These are phyloP conservation scores for Mallotus japonicus DNA, from an alignment of 441 rosid genomes.

Conservation along the genomic window DNA sequence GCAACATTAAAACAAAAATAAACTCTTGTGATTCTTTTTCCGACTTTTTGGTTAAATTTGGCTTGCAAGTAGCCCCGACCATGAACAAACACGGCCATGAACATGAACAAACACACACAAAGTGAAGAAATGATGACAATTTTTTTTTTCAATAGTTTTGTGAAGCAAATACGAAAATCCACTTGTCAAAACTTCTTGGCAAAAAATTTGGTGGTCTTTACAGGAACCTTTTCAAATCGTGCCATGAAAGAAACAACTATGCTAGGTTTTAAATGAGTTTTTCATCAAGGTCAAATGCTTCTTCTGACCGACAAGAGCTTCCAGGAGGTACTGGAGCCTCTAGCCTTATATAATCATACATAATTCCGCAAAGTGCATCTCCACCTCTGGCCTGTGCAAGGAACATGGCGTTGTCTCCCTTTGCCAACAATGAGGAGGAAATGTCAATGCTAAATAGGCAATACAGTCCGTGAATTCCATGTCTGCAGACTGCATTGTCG, in stretches of 20 bases:
- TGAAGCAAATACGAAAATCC: background rate
- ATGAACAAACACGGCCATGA: too few relatives aligned
- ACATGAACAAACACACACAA: too few relatives aligned
- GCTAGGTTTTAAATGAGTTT: background rate
- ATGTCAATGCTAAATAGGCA: constrained; percentile 26
- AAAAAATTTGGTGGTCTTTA: background rate
- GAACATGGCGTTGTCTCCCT: constrained; percentile 40
- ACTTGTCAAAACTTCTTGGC: background rate
- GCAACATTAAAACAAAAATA: too few relatives aligned
- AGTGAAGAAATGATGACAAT: too few relatives aligned
- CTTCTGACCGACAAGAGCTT: constrained; percentile 2
- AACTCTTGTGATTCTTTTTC: too few relatives aligned
- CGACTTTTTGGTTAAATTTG: too few relatives aligned
- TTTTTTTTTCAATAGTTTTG: background rate
- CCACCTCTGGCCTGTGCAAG: constrained; percentile 31
- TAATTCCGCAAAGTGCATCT: constrained; percentile 31
- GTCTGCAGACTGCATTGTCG: constrained; percentile 38
- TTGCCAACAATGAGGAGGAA: constrained; percentile 26
- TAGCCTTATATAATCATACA: constrained; percentile 38
- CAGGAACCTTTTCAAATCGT: constrained; percentile 4
- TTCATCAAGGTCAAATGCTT: constrained; percentile 18
- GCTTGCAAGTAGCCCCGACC: too few relatives aligned
- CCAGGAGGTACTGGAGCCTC: constrained; percentile 31
- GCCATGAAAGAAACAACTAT: background rate
- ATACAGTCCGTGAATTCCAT: constrained; percentile 41